Evolutionary conservation across 306 rosid genomes (phyloP).

Genomic region (Lathyrus tuberosus): DNA sequence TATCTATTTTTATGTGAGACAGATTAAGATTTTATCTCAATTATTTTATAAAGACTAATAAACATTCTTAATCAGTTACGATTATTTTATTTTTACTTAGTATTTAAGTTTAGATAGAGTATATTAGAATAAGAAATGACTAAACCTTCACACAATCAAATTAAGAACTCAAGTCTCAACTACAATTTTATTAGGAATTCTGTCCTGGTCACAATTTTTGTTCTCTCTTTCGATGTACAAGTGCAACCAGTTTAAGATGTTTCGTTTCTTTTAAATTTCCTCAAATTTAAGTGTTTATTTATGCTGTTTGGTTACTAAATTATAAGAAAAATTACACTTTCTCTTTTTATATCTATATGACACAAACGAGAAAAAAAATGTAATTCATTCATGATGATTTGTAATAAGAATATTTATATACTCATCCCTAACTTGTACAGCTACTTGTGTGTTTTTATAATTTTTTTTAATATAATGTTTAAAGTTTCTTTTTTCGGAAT

Average conservation of each 20-base stretch:
- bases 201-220: slow-evolving; percentile 1
- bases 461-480: no score
- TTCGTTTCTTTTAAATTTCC: neutral
- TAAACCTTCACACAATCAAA: neutral
- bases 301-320: neutral
- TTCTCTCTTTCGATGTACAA: neutral
- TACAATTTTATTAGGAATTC: neutral
- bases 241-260: neutral
- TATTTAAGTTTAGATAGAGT: neutral
- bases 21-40: no score
- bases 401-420: no score
- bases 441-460: no score
- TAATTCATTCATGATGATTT: neutral
- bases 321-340: neutral
- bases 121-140: neutral
- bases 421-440: no score
- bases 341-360: neutral
- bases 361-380: neutral
- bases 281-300: neutral
- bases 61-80: no score
- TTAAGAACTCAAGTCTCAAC: neutral
- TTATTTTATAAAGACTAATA: no score
- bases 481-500: no score
- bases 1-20: no score
- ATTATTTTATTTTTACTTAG: no score